Conservation (phyloP, 2,329 filamentous ascomycete species). For the Arthrobotrys sinensis region DNA sequence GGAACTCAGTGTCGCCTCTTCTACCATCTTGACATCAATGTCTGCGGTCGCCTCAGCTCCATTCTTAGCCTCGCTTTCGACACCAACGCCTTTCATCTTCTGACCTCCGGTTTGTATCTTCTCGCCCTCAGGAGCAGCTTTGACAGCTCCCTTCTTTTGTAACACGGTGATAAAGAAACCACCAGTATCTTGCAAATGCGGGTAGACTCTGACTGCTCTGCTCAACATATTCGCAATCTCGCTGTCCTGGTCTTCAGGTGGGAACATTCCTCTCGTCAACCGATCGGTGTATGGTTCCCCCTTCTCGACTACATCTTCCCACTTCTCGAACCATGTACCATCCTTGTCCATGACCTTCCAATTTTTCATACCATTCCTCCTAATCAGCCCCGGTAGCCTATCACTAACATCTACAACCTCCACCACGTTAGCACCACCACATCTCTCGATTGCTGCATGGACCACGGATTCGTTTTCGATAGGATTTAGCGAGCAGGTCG, state of each 20-base stretch:
- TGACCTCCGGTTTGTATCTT: constrained; percentile 48
- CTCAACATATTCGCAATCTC: constrained; percentile 78
- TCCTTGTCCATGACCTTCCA: constrained; percentile 96
- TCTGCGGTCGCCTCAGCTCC: constrained; percentile 24
- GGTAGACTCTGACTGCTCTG: constrained; percentile 92
- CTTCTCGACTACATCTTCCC: constrained; percentile 77
- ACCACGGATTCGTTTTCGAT: constrained; percentile 97
- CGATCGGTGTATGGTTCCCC: constrained; percentile 74
- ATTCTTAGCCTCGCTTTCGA: constrained; percentile 17
- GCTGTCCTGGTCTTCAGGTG: constrained; percentile 73
- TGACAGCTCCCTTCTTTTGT: constrained; percentile 80
- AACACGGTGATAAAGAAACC: constrained; percentile 97
- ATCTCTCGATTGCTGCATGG: constrained; percentile 87
- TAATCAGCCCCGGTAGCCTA: constrained; percentile 81
- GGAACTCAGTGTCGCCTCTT: constrained; percentile 60
- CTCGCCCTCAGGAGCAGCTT: constrained; percentile 70
- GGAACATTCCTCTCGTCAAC: constrained; percentile 87
- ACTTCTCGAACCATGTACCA: constrained; percentile 83
- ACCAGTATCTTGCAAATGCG: constrained; percentile 94
- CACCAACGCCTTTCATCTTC: constrained; percentile 39
- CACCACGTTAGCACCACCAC: constrained; percentile 85
- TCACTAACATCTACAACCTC: constrained; percentile 86
- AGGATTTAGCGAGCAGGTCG: constrained; percentile 98
- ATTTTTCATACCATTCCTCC: constrained; percentile 80
- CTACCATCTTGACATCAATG: constrained; percentile 38